Evolutionary conservation across 1,139 yeast species (phyloP), one percentile per base, ranked within the genome.

Genomic region (Wickerhamomyces sp.): DNA sequence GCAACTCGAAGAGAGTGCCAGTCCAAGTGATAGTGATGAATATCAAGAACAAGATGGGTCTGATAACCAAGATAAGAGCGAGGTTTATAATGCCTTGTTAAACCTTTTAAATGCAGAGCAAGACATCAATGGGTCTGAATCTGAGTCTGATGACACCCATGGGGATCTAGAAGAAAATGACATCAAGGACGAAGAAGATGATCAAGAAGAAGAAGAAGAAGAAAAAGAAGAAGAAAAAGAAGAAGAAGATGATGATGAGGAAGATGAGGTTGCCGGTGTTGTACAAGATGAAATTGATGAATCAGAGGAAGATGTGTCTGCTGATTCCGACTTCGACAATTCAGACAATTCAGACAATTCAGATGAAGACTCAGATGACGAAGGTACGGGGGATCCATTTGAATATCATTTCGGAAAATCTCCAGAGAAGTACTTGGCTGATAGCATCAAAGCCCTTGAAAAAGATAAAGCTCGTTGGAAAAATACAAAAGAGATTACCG

Each of bases 321-420:
- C n/a, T n/a, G n/a, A n/a, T n/a, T n/a, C n/a, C n/a, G n/a, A n/a
- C n/a, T n/a, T n/a, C n/a, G n/a, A n/a, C n/a, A n/a, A n/a, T n/a
- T n/a, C n/a, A n/a, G n/a, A n/a, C n/a, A n/a, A n/a, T n/a, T n/a
- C n/a, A n/a, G n/a, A 59, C n/a, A 63, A 61, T 8, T 68, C 64
- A 34, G 68, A 61, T 3, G 70, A 63, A 19, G 55, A 54, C n/a
- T 67, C 60, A 14, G 61, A 53, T 15, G 51, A 49, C 19, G 70
- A 64, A 18, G 67, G 65, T 36, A 58, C 44, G 21, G 55, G 55
- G 12, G 88, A 82, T 59, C 87, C 95, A 0, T 89, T 84, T 52
- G 88, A 85, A 46, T 56, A 64, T 20, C 97, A 90, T 58, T 90
- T 83, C 59, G 84, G 81, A 38, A 62, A 66, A 22, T 68, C 74